Evolutionary conservation across 768 basidiomycete species (phyloP), one percentile per base, ranked within the genome.

Genomic region (Amanita pseudoporphyria): DNA sequence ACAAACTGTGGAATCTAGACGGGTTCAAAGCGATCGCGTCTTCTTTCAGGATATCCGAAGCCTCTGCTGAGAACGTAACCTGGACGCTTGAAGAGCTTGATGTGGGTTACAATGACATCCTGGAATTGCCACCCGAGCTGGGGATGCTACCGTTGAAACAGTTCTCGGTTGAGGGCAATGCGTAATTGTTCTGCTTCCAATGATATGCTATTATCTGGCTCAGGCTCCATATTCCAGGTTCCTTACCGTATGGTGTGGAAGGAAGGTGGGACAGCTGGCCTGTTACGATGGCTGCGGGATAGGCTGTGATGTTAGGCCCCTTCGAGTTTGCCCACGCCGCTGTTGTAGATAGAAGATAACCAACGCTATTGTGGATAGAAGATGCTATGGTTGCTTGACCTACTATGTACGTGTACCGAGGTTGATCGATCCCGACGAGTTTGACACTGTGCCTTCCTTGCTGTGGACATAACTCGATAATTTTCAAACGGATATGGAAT

Each of bases 31-130:
- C 62, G 4, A 51, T 86, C 10, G 79, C 85, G 14, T 70, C 74
- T 54, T 62, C 70, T 31, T 87, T 88, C 63, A 82, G 74, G 54
- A 78, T 79, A 9, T 73, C 84, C 54, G 67, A 81, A 47, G 69
- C 75, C 16, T 6, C 18, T 19, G 72, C 81, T 2, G 68, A 76
- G 0, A 73, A 68, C 49, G n/a, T n/a, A n/a, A n/a, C n/a, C n/a
- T 90, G 87, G 85, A 82, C 77, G 57, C 68, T 90, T 37, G 87
- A 90, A 58, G 88, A 91, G 60, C 63, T 91, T 16, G 89, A 91
- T 64, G 53, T 91, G 57, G 67, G 89, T 54, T 86, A 91, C 59
- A 90, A 90, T 55, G 84, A 86, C 58, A 78, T 91, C 47, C 72
- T 71, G 5, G 80, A 74, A 63, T 62, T 91, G 28, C 81, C 80